phyloP scores from a whole-genome alignment of 176 grass and related monocot genomes.

The Tillandsia fasciculata region DNA sequence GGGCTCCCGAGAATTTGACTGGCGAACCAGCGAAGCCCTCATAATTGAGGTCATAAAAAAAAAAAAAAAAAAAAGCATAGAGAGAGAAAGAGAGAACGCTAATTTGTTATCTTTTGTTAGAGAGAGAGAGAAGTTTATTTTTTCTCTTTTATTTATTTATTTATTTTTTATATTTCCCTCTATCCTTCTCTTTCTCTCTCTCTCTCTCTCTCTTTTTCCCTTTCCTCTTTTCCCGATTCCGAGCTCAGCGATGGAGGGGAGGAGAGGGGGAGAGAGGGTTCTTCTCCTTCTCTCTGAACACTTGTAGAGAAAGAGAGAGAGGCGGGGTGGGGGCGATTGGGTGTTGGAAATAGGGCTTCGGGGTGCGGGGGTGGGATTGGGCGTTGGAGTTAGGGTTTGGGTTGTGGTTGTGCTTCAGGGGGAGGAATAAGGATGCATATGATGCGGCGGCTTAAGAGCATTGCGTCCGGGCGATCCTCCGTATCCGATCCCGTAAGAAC shows the following conservation, averaged over 20 bases:
- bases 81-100: constrained; percentile 10
- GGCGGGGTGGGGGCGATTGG: no score
- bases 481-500: constrained; percentile 79
- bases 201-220: constrained; percentile 9
- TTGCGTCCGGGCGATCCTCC: constrained; percentile 78
- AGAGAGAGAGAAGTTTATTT: not conserved
- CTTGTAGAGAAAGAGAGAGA: not conserved
- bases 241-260: constrained; percentile 1
- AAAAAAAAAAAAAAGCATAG: constrained; percentile 40
- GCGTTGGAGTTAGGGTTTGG: constrained; percentile 25
- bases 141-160: constrained; percentile 6
- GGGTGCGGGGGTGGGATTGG: not conserved
- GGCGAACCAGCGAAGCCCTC: constrained; percentile 3
- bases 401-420: constrained; percentile 21
- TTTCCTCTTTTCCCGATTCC: constrained; percentile 11
- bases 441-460: constrained; percentile 97
- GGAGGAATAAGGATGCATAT: constrained; percentile 70
- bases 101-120: not conserved
- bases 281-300: constrained; percentile 3
- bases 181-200: no score
- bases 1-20: constrained; percentile 40
- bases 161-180: constrained; percentile 8
- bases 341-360: no score
- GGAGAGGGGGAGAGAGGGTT: not conserved
- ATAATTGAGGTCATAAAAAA: constrained; percentile 10